Evolutionary conservation across 1,139 yeast genomes (phyloP).

Genomic region (Cylindricascospora bacillispora): DNA sequence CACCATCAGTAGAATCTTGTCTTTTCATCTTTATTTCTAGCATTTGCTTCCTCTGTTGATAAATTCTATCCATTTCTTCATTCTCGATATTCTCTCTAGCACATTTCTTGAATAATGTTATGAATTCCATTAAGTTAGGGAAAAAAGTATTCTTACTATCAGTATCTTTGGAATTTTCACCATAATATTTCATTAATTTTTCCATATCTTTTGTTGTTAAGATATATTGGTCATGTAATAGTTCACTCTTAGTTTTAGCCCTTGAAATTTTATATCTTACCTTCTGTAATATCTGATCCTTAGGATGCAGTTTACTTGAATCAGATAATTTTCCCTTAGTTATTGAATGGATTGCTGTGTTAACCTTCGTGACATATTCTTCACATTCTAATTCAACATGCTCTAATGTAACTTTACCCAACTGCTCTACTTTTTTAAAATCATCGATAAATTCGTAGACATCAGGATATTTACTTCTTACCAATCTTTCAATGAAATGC

Average conservation of each 20-base stretch:
- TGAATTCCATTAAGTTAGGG: constrained; percentile 58
- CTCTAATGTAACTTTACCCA: constrained; percentile 63
- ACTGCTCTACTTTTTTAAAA: constrained; percentile 44
- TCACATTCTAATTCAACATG: constrained; percentile 61
- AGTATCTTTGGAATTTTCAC: constrained; percentile 59
- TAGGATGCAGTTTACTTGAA: constrained; percentile 55
- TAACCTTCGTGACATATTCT: constrained; percentile 44
- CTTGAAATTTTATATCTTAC: constrained; percentile 41
- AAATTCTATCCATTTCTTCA: constrained; percentile 69
- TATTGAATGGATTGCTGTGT: constrained; percentile 43
- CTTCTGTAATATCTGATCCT: constrained; percentile 47
- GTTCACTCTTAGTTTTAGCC: constrained; percentile 50
- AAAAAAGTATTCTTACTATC: constrained; percentile 58
- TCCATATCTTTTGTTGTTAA: constrained; percentile 43
- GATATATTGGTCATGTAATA: constrained; percentile 44
- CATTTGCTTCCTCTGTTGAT: constrained; percentile 55
- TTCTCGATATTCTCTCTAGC: constrained; percentile 62
- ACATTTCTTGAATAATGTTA: constrained; percentile 62
- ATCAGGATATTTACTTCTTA: constrained; percentile 69
- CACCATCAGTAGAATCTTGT: constrained; percentile 11
- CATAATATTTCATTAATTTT: constrained; percentile 63
- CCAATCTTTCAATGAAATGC: constrained; percentile 74
- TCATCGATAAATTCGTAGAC: constrained; percentile 69
- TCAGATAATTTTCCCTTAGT: constrained; percentile 68
- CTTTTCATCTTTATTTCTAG: constrained; percentile 34